Evolutionary conservation across 2,329 filamentous ascomycete species (phyloP).

Genomic region (Aureobasidium leucospermi): DNA sequence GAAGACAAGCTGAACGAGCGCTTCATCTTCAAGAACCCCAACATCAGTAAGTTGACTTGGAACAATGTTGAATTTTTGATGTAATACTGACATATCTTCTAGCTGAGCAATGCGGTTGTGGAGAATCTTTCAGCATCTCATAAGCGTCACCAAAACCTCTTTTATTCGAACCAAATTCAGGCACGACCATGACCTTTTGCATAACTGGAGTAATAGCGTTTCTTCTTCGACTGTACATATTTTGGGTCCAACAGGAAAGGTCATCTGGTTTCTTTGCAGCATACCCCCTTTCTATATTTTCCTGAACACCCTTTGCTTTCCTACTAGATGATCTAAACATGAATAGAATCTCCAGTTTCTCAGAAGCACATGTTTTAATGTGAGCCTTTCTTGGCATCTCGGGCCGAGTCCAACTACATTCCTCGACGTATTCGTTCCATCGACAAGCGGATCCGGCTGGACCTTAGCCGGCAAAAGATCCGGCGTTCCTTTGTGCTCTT

Average conservation of each 20-base stretch:
- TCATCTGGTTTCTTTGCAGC: not conserved
- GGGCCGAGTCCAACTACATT: too few species aligned
- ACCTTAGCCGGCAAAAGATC: too few species aligned
- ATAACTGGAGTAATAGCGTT: constrained; percentile 4
- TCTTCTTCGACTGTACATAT: constrained; percentile 7
- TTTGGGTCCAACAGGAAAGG: not conserved
- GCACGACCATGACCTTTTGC: not conserved
- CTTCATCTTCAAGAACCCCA: constrained; percentile 94
- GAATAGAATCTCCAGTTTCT: not conserved
- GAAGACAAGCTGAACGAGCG: constrained; percentile 89
- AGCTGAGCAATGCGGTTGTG: constrained; percentile 96
- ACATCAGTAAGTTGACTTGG: constrained; percentile 71
- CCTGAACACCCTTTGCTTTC: not conserved
- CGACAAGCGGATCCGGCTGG: too few species aligned
- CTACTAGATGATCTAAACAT: not conserved
- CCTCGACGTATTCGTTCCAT: too few species aligned
- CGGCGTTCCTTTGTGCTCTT: too few species aligned
- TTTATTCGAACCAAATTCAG: not conserved
- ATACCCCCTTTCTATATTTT: not conserved
- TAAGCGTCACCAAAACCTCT: constrained; percentile 20
- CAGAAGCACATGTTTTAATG: not conserved
- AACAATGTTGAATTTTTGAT: not conserved
- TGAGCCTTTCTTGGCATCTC: not conserved
- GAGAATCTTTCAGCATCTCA: constrained; percentile 74
- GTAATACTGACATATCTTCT: constrained; percentile 16